Evolutionary conservation across 2,329 filamentous ascomycete genomes (phyloP), one percentile per base, ranked within the genome.

Genomic region (Hypoxylon sp.): DNA sequence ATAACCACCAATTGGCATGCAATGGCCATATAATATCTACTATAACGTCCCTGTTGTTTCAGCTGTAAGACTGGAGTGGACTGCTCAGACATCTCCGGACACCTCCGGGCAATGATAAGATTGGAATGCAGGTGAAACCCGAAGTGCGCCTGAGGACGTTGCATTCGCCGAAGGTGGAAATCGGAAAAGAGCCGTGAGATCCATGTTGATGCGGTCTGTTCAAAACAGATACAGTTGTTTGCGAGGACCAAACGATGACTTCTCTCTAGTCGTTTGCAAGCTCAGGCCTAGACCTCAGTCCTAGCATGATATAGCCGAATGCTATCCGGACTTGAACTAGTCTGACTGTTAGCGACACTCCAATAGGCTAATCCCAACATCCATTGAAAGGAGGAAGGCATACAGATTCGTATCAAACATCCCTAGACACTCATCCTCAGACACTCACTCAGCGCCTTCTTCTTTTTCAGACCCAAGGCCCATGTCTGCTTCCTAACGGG

Each of bases 281-380:
- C 34, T 37, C 27, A 34, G 25, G 25, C 5, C 29, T 30, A 51
- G 43, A 46, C 11, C 29, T 56, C 51, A 48, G 39, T 39, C 46
- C 34, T 37, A 43, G 14, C 2, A 56, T 55, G 37, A 41, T 43
- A 45, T n/a, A 47, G 30, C 21, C 60, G 37, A 23, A 55, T 34
- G 23, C 56, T 46, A 53, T 52, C 51, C 39, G 47, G 14, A 47
- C 30, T 57, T 6, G 23, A 39, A 57, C 39, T 61, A 53, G 62
- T 46, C 19, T 27, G 7, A 8, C 30, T 19, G 46, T 41, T 56
- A 27, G 39, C 32, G 9, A 34, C 27, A n/a, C 21, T 61, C 50
- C 46, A 32, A 65, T 57, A 56, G 56, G 29, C 14, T 43, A 50
- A n/a, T 27, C 23, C 29, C 39, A 34, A 34, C 16, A 12, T 30